Conservation (phyloP, 2,329 filamentous ascomycete genomes). For the Sporothrix globosa region DNA sequence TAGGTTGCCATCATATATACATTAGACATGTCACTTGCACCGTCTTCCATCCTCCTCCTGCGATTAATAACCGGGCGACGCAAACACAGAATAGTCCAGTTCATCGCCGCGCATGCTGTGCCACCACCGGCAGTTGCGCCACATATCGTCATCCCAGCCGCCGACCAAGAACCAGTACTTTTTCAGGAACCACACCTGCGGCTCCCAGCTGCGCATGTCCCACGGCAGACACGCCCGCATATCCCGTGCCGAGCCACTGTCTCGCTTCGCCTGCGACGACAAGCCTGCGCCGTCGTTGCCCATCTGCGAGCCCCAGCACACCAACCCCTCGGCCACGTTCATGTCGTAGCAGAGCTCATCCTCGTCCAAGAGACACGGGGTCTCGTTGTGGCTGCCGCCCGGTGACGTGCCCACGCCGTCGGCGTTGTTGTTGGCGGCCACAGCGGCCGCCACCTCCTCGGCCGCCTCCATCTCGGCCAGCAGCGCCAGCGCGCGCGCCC, state of each 20-base stretch:
- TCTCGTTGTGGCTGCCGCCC: not conserved
- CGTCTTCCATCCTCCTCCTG: too few species aligned
- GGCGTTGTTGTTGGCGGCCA: not conserved
- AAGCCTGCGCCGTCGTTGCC: constrained; percentile 34
- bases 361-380: constrained; percentile 42
- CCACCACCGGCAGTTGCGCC: constrained; percentile 37
- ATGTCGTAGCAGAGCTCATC: constrained; percentile 46
- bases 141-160: constrained; percentile 38
- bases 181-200: constrained; percentile 49
- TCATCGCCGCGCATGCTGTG: constrained; percentile 37
- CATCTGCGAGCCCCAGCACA: constrained; percentile 45
- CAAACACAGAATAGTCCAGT: constrained; percentile 35
- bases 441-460: constrained; percentile 25
- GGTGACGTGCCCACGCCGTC: not conserved
- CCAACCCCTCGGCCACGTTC: constrained; percentile 42
- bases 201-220: constrained; percentile 52
- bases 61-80: constrained; percentile 22
- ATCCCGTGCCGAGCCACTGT: constrained; percentile 32
- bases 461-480: constrained; percentile 34
- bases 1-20: constrained; percentile 19
- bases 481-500: constrained; percentile 40
- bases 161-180: constrained; percentile 42
- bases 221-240: constrained; percentile 49
- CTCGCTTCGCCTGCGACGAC: constrained; percentile 33
- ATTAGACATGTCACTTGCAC: not conserved